These are phyloP conservation scores for Naganishia sp. DNA, from an alignment of 1,284 basidiomycete genomes.

Conservation along the genomic window DNA sequence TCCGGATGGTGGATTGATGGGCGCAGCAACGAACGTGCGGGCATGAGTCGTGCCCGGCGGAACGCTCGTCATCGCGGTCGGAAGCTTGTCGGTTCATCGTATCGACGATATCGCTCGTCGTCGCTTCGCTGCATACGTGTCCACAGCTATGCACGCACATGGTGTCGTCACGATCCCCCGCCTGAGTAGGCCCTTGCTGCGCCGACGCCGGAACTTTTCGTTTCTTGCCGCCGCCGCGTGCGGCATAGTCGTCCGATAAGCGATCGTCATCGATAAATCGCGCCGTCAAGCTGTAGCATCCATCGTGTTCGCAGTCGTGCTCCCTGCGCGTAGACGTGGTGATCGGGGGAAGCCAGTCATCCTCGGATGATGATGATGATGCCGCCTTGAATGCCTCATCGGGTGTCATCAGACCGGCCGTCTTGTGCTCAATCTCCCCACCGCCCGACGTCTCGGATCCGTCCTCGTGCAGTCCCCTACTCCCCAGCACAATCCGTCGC, in stretches of 20 bases:
- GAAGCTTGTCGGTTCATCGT: constrained; percentile 2
- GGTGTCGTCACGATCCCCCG: constrained; percentile 10
- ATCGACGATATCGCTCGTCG: neutral
- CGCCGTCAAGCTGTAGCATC: constrained; percentile 18
- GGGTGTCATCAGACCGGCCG: constrained; percentile 20
- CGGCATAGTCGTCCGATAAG: constrained; percentile 38
- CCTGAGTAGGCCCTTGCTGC: constrained; percentile 16
- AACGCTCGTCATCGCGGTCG: neutral
- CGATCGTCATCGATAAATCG: constrained; percentile 35
- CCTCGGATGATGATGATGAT: constrained; percentile 11
- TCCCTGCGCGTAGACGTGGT: neutral
- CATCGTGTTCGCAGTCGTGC: constrained; percentile 25
- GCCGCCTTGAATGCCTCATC: constrained; percentile 18
- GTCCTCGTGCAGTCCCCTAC: neutral
- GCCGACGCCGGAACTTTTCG: constrained; percentile 43
- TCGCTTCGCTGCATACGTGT: constrained; percentile 21
- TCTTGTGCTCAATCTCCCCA: constrained; percentile 21
- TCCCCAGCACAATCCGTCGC: neutral
- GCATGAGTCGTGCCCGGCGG: constrained; percentile 6
- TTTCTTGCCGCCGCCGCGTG: constrained; percentile 44
- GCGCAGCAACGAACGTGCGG: constrained; percentile 23
- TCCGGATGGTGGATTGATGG: constrained; percentile 18
- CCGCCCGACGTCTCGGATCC: constrained; percentile 10
- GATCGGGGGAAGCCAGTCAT: neutral
- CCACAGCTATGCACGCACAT: constrained; percentile 26